Base-by-base conservation (phyloP, 345 rosid species). In the Gossypium ekmanianum region DNA sequence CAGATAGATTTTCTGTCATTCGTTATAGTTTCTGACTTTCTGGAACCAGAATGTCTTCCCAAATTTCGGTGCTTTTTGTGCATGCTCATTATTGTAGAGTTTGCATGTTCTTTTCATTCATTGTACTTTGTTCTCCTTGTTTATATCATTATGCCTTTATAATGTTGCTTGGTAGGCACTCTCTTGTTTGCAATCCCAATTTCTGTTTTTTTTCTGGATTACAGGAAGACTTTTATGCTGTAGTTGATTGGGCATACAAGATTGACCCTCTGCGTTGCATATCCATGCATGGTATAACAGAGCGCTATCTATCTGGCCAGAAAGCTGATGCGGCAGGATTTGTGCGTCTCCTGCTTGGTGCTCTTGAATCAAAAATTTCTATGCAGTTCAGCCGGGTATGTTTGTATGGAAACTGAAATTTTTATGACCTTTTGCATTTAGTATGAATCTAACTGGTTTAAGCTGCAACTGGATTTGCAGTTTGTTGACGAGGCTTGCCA, bases 211-310 rank as follows among this genome's bases (percentile, higher is more conserved):
- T 20, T 20, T 10, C 73, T 83, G 75, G 69, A 72, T 72, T 80
- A 63, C 79, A 95, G 99, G 98, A 95, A 82, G 99, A 95, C 81
- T 95, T 95, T 77, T 93, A 87, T 85, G 98, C 99, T 77, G 97
- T 95, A 75, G 97, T 95, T 77, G 99, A 95, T 84, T 95, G 99
- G 99, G 99, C 99, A 58, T 95, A 95, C 85, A 95, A 91, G 84
- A 91, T 91, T 56, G 99, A 95, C 80, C 98, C 99, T 72, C 82
- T 95, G 56, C 94, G 97, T 64, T 93, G 99, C 91, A 91, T 95
- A 86, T 95, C 99, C 73, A 93, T 95, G 98, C 96, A 93, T 87
- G 99, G 99, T 75, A 91, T 91, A 79, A 95, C 99, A 56, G 98
- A 95, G 79, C 88, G 92, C 41, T 95, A 93, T 83, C 92, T 93